Base-by-base conservation (phyloP, 208 protist genomes). In the Naegleria fowleri region DNA sequence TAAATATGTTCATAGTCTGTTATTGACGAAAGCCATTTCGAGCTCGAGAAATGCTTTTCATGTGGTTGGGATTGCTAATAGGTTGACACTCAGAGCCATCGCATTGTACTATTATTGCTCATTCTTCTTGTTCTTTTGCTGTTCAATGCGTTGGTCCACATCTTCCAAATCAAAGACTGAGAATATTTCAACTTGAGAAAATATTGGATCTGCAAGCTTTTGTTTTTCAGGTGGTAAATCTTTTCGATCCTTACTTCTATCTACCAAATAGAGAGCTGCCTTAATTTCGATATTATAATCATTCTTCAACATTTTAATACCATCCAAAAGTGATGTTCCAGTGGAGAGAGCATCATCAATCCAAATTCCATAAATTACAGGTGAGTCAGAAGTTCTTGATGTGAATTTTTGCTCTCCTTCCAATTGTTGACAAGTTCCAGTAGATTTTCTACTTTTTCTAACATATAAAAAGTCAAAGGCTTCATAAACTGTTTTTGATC, bases 261-360 rank as follows among this genome's bases (percentile, higher is more conserved):
- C 91, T 19, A 91, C 88, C 7, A 92, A 40, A 87, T 92, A 92
- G 6, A 92, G n/a, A 52, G 89, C 90, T 38, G 58, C 38, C 5
- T 29, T 38, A 36, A 92, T 90, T 39, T 92, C 90, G 55, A 92
- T 91, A 52, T 92, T 92, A 83, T 92, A 92, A 41, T 92, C 89
- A 29, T 51, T 7, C 25, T 89, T 83, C 7, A 92, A n/a, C 19
- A 87, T 41, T 39, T 52, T 13, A 22, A 92, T 91, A 22, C 91
- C 91, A 9, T 92, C 91, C 2, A 90, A 25, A 0, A 92, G 22
- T 6, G 43, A 89, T 19, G 86, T 51, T 52, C 91, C 91, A 38
- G 91, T 92, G 9, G 38, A 76, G 25, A 90, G n/a, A 52, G 58
- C 59, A 51, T 92, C 91, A 75, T 92, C 91, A n/a, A 92, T 40